Evolutionary conservation across 192 early-diverging fungal species (phyloP), one percentile per base, ranked within the genome.

Genomic region (Coemansia javaensis): DNA sequence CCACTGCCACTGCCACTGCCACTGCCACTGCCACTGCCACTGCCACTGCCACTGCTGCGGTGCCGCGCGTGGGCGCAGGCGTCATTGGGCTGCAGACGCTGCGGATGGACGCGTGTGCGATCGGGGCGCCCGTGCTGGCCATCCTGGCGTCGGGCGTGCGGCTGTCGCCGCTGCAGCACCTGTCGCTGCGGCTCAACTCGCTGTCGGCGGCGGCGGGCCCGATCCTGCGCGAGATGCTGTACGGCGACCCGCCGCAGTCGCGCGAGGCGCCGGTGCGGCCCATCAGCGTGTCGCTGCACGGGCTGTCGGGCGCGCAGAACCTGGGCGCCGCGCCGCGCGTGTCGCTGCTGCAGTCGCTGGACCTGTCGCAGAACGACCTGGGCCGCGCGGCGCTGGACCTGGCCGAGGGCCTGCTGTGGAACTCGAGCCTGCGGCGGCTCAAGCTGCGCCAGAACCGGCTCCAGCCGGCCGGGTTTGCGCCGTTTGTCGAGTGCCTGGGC

Each of bases 91-190:
- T 77, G 23, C 46, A 59, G 28, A 69, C 59, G 5, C 54, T 82
- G 34, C 58, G 64, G 18, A 66, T 82, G 67, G 77, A 82, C 51
- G 51, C 52, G 42, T 82, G 81, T 28, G 58, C 57, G 3, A 49
- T 82, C 32, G 67, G 63, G 39, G 51, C 81, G 2, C 38, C 61
- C 1, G 55, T 57, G 9, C 54, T 82, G 28, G 70, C 71, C n/a
- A 71, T 78, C 7, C 49, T 82, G 18, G 66, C 64, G 12, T 60
- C 64, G 2, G 77, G 75, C 23, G 47, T 81, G 32, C 61, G 68
- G 30, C 51, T 74, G 13, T 66, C 63, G 25, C 70, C 70, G 22
- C 47, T 66, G 28, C 70, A 74, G 59, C 70, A 74, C 39, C 49
- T 72, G 20, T 64, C 68, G 12, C 57, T 72, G 33, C 68, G 62